These are phyloP conservation scores for Penicillium coprophilum DNA, from an alignment of 495 filamentous ascomycete genomes.

Conservation along the genomic window DNA sequence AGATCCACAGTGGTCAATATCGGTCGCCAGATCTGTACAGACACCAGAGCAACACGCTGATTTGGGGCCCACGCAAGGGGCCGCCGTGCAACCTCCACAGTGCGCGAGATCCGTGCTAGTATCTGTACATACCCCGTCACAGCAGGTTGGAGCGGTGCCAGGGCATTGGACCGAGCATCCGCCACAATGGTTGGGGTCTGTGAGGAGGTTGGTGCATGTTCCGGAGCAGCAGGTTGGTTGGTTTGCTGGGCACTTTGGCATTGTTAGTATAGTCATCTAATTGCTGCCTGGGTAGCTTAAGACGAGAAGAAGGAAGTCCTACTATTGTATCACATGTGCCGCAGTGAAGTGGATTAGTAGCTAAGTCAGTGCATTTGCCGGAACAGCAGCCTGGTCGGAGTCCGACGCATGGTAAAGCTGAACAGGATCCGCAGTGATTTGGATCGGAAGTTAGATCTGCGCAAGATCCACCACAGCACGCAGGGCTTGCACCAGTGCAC, in stretches of 20 bases:
- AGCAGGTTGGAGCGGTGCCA: conserved; percentile 6
- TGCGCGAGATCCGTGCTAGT: conserved; percentile 7
- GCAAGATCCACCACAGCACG: conserved; percentile 20
- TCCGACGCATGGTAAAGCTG: conserved; percentile 10
- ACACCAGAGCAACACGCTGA: conserved; percentile 13
- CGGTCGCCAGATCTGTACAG: conserved; percentile 14
- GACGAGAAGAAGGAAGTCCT: not conserved
- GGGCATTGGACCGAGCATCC: not conserved
- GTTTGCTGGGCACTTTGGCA: conserved; percentile 13
- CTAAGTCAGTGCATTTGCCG: conserved; percentile 19
- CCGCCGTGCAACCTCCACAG: conserved; percentile 12
- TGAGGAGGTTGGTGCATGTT: not conserved
- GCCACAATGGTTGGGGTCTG: not conserved
- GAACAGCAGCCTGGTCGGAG: conserved; percentile 17
- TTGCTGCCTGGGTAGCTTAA: not conserved
- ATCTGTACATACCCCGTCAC: conserved; percentile 15
- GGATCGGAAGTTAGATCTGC: conserved; percentile 8
- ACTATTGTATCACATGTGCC: conserved; percentile 16
- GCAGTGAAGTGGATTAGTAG: conserved; percentile 16
- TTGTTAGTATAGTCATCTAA: not conserved
- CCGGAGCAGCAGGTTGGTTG: conserved; percentile 19
- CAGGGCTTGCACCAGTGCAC: conserved; percentile 16
- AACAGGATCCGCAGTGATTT: conserved; percentile 16
- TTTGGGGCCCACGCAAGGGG: conserved; percentile 12
- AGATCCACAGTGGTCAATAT: conserved; percentile 9